Conservation (phyloP, 805 yeast genomes). For the Candida easanensis region DNA sequence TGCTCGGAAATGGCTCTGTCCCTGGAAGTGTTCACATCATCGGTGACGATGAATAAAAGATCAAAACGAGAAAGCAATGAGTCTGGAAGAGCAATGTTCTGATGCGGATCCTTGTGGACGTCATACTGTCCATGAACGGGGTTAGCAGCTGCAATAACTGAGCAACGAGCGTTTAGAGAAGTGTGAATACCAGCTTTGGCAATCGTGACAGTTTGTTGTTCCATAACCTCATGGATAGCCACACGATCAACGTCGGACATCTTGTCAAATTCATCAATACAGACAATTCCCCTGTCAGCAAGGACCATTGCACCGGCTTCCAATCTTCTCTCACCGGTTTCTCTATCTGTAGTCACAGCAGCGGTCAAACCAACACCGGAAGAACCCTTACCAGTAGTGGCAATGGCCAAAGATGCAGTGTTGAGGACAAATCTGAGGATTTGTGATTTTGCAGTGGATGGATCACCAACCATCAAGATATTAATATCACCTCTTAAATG, state of each 20-base stretch:
- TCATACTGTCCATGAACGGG: conserved; percentile 97
- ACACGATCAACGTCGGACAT: conserved; percentile 97
- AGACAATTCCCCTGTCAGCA: conserved; percentile 95
- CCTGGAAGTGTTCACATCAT: conserved; percentile 80
- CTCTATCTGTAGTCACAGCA: conserved; percentile 94
- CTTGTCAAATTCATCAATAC: conserved; percentile 98
- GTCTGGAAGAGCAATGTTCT: conserved; percentile 95
- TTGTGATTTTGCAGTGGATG: conserved; percentile 97
- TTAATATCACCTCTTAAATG: conserved; percentile 98
- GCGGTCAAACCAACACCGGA: conserved; percentile 99
- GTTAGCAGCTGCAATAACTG: conserved; percentile 96
- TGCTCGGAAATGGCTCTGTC: conserved; percentile 92
- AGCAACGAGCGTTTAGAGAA: conserved; percentile 92
- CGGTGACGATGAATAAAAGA: conserved; percentile 91
- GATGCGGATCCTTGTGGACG: conserved; percentile 92
- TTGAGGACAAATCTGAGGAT: conserved; percentile 90
- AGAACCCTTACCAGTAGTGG: conserved; percentile 99
- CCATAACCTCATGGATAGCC: conserved; percentile 99
- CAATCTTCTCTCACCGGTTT: conserved; percentile 92
- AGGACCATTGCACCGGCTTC: conserved; percentile 99
- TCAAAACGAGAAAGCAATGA: conserved; percentile 96
- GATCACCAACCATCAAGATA: conserved; percentile 96
- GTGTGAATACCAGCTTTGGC: conserved; percentile 99
- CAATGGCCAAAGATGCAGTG: conserved; percentile 93
- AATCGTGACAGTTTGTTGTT: conserved; percentile 96